Conservation (phyloP, 495 filamentous ascomycete species). For the Aspergillus nanangensis region DNA sequence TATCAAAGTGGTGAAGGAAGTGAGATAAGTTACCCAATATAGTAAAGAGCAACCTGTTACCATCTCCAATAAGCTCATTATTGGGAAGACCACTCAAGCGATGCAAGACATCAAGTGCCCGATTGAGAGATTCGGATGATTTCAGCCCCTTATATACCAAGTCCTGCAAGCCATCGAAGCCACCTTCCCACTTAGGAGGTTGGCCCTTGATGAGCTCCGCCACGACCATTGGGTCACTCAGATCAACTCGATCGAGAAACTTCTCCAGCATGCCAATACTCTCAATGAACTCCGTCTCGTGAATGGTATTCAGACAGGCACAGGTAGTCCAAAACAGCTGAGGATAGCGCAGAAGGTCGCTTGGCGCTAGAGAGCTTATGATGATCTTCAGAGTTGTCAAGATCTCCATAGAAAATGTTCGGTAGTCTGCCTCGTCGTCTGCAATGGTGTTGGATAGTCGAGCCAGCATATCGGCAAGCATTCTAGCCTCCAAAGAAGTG, state of each 20-base stretch:
- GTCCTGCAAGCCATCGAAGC: slow-evolving; percentile 81
- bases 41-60: slow-evolving; percentile 76
- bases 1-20: slow-evolving; percentile 77
- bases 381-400: slow-evolving; percentile 88
- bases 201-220: slow-evolving; percentile 67
- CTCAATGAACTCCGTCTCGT: slow-evolving; percentile 91
- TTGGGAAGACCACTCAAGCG: slow-evolving; percentile 74
- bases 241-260: slow-evolving; percentile 76
- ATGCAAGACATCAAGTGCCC: slow-evolving; percentile 73
- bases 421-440: slow-evolving; percentile 84
- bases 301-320: slow-evolving; percentile 91
- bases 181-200: slow-evolving; percentile 84
- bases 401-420: slow-evolving; percentile 97
- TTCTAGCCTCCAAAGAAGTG: slow-evolving; percentile 80
- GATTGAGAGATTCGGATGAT: slow-evolving; percentile 74
- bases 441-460: slow-evolving; percentile 94
- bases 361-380: slow-evolving; percentile 73
- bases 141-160: slow-evolving; percentile 87
- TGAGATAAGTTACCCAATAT: slow-evolving; percentile 85
- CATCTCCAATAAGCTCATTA: slow-evolving; percentile 75
- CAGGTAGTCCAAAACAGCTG: slow-evolving; percentile 97
- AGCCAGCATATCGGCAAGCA: slow-evolving; percentile 94
- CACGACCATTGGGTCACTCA: slow-evolving; percentile 65
- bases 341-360: slow-evolving; percentile 79
- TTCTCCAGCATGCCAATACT: slow-evolving; percentile 88